Conservation (phyloP, 208 protist genomes). For the Herpetomonas samuelpessoai region DNA sequence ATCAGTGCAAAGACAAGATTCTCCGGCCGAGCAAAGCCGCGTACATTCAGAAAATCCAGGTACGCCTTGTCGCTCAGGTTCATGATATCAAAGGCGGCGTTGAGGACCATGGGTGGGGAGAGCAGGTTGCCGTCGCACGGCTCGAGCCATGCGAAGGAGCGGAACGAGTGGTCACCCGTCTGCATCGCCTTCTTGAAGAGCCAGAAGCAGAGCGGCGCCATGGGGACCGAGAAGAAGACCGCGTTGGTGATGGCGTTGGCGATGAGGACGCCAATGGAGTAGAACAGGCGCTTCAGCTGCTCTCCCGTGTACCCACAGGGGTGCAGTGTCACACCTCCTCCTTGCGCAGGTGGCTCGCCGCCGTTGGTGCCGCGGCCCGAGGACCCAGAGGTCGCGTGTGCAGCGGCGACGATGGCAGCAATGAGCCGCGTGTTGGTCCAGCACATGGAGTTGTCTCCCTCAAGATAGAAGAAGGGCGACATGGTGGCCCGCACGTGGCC, state of each 20-base stretch:
- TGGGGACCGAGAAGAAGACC: slow-evolving; percentile 35
- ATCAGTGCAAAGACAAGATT: slow-evolving; percentile 30
- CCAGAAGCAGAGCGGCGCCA: slow-evolving; percentile 49
- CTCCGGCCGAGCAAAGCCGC: slow-evolving; percentile 16
- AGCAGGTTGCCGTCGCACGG: slow-evolving; percentile 54
- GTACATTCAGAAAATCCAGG: slow-evolving; percentile 23
- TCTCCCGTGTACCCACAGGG: slow-evolving; percentile 24
- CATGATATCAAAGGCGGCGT: slow-evolving; percentile 36
- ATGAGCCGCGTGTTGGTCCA: slow-evolving; percentile 47
- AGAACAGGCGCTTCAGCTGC: slow-evolving; percentile 36
- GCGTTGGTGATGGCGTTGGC: slow-evolving; percentile 53
- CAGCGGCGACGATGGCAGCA: slow-evolving; percentile 10
- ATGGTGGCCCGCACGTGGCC: slow-evolving; percentile 46
- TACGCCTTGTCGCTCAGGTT: slow-evolving; percentile 47
- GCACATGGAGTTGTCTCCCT: slow-evolving; percentile 20
- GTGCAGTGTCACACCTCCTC: not conserved
- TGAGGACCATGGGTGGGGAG: slow-evolving; percentile 26
- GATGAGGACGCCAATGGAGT: slow-evolving; percentile 45
- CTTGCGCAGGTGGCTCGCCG: not conserved
- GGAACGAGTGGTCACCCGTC: slow-evolving; percentile 35
- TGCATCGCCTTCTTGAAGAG: slow-evolving; percentile 38
- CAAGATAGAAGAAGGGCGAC: slow-evolving; percentile 39
- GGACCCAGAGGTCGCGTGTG: not conserved
- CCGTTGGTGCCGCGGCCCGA: not conserved
- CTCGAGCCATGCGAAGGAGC: slow-evolving; percentile 40